A percentile compares a stretch with the other conserved stretches of the same genome.
These are phyloP conservation scores for Bacterosira constricta DNA, from an alignment of 108 stramenopile genomes.

Conservation along the genomic window DNA sequence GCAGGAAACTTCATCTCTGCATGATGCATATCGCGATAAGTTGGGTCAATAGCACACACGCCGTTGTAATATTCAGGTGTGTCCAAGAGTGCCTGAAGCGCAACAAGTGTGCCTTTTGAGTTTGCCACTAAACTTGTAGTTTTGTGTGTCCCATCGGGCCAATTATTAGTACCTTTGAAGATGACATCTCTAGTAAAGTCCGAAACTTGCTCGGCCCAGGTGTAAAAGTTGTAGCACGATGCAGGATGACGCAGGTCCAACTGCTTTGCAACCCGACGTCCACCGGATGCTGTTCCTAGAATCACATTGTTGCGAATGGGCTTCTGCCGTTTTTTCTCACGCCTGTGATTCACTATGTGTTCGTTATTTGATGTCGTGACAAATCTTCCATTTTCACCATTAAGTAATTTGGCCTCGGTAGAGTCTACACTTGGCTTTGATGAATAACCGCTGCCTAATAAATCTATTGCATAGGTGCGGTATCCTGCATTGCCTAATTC, in stretches of 20 bases:
- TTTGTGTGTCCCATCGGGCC: constrained; percentile 17
- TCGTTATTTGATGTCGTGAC: neutral
- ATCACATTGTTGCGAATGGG: constrained; percentile 44
- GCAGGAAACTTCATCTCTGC: constrained; percentile 38
- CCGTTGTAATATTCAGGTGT: constrained; percentile 38
- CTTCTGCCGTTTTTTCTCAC: neutral
- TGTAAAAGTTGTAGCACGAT: constrained; percentile 87
- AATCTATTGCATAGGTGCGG: constrained; percentile 79
- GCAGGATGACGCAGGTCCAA: constrained; percentile 73
- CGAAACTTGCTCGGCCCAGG: constrained; percentile 79
- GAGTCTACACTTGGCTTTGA: constrained; percentile 71
- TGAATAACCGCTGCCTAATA: constrained; percentile 87
- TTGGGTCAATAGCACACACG: constrained; percentile 27
- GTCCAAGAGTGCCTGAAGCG: constrained; percentile 56
- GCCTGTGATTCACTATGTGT: neutral
- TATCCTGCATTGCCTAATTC: constrained; percentile 60
- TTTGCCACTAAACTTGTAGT: constrained; percentile 54
- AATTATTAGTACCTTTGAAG: constrained; percentile 17
- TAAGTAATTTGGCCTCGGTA: constrained; percentile 49
- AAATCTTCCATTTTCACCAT: constrained; percentile 65
- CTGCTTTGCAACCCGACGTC: constrained; percentile 47
- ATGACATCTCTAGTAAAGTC: constrained; percentile 75
- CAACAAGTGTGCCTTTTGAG: constrained; percentile 55
- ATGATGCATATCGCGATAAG: constrained; percentile 54
- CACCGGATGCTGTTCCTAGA: constrained; percentile 62